Evolutionary conservation across 202 grass and related monocot species (phyloP).

Genomic region (Carex arenaria): DNA sequence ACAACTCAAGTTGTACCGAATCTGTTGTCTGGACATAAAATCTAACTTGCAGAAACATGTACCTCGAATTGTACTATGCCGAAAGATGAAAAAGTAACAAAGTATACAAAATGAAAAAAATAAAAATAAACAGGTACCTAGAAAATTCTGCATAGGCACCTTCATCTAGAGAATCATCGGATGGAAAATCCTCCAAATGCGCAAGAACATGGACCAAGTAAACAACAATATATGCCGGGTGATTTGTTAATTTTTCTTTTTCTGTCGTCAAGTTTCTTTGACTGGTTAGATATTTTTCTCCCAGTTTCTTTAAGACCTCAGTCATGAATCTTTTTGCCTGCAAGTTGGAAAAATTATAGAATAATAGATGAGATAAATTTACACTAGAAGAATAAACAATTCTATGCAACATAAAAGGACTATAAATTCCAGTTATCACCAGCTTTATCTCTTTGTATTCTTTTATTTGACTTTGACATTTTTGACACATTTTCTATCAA

Average conservation of each 20-base stretch:
- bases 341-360: constrained; percentile 8
- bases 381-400: background rate
- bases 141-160: constrained; percentile 51
- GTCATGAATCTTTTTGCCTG: constrained; percentile 63
- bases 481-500: background rate
- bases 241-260: constrained; percentile 46
- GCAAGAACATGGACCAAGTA: constrained; percentile 77
- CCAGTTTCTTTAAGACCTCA: constrained; percentile 63
- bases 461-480: background rate
- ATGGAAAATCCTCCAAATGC: constrained; percentile 49
- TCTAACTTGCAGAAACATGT: background rate
- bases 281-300: constrained; percentile 36
- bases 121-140: constrained; percentile 39
- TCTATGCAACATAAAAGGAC: background rate
- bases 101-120: constrained; percentile 1
- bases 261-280: constrained; percentile 27
- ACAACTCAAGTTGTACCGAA: background rate
- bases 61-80: background rate
- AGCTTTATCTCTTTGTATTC: background rate
- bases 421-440: background rate
- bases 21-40: background rate
- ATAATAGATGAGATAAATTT: constrained; percentile 10
- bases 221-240: constrained; percentile 78
- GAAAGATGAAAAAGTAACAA: background rate
- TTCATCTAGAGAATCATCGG: constrained; percentile 40